Base-by-base conservation (phyloP, 306 rosid genomes). In the Phaseolus lunatus region DNA sequence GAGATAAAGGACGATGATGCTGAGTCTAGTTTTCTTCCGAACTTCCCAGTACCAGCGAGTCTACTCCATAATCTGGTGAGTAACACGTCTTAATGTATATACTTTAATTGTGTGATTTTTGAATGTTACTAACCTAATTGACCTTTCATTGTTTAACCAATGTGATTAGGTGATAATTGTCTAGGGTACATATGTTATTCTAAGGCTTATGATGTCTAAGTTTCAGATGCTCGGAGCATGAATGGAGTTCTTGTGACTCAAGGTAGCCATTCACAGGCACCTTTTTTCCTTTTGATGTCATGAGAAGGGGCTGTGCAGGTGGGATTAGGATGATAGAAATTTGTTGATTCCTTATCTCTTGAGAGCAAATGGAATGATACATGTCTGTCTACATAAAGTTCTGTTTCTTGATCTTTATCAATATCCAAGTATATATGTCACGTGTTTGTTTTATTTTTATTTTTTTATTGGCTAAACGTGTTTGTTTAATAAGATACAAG, bases 121-220 rank as follows among this genome's bases (percentile, higher is more conserved):
- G 18, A 22, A 77, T 80, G 72, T 62, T 78, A 78, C 71, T 58
- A 7, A 49, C 77, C 75, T 63, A 75, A 78, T 83, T 73, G 83
- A 84, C 87, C 71, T 75, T 78, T 83, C 80, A 77, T 76, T 74
- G 53, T 83, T 70, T 83, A 81, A 82, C 89, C 88, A 67, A 35
- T 87, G 89, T 87, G 87, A 86, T 83, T 87, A 86, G 89, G 88
- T 88, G 96, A 76, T 86, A 90, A 89, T 80, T 85, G 91, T 82
- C 87, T 88, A 85, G 89, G 86, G 90, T 89, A 87, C 96, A 88
- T 88, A 83, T 93, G 87, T 86, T 89, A 80, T 89, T 90, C 98
- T 93, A 90, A 93, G 98, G 97, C 90, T 90, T 90, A 86, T 77
- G 81, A 85, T 93, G 98, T 93, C 98, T 93, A 90, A 93, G 98